Evolutionary conservation across 2,329 filamentous ascomycete genomes (phyloP).

Genomic region (Xylaria multiplex): DNA sequence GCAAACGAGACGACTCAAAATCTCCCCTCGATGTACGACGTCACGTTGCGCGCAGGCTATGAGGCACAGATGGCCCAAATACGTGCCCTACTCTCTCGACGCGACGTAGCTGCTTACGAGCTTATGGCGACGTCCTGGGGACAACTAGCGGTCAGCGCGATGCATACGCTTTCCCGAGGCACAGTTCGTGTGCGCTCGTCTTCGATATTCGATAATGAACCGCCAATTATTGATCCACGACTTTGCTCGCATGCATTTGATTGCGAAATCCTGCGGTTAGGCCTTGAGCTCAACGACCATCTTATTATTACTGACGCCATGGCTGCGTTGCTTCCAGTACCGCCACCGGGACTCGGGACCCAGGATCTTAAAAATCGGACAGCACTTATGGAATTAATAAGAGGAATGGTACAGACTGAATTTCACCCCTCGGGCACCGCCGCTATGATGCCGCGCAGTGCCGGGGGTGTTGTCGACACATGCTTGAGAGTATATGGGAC

Average conservation of each 20-base stretch:
- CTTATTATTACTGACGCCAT: conserved; percentile 45
- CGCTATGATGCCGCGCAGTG: conserved; percentile 56
- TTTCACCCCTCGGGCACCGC: conserved; percentile 56
- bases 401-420: conserved; percentile 51
- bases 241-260: conserved; percentile 58
- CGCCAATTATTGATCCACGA: conserved; percentile 55
- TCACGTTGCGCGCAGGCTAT: conserved; percentile 43
- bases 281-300: conserved; percentile 42
- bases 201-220: conserved; percentile 49
- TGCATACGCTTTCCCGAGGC: conserved; percentile 59
- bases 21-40: conserved; percentile 42
- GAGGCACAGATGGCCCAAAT: conserved; percentile 40
- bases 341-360: conserved; percentile 38
- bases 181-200: conserved; percentile 53
- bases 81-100: conserved; percentile 40
- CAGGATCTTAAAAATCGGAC: conserved; percentile 42
- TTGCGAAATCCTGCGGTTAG: conserved; percentile 45
- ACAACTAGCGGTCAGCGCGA: conserved; percentile 47
- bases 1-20: conserved; percentile 23
- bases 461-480: conserved; percentile 58
- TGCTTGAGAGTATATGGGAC: conserved; percentile 56
- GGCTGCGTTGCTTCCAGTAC: conserved; percentile 40
- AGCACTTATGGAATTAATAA: conserved; percentile 40
- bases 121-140: conserved; percentile 49
- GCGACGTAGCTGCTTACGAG: conserved; percentile 44